Percentiles rank a stretch among this genome's conserved stretches.
phyloP scores from a whole-genome alignment of 2,329 filamentous ascomycete species.

The Blastomyces emzantsi region DNA sequence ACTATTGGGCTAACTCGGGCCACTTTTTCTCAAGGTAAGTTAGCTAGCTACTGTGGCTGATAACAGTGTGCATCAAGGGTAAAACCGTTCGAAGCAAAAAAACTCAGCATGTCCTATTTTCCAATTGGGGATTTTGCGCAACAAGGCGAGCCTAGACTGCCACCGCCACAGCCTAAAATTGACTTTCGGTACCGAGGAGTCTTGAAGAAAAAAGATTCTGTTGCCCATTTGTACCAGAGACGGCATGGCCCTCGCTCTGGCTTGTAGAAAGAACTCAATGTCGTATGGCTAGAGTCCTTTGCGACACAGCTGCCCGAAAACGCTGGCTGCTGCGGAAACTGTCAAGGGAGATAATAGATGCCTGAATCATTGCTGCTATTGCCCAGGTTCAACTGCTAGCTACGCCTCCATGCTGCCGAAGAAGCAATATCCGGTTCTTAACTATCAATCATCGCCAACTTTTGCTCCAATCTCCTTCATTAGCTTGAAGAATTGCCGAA shows the following conservation, averaged over 20 bases:
- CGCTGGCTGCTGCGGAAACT: not conserved
- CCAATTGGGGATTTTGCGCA: not conserved
- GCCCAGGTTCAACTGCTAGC: not conserved
- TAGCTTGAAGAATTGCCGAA: not conserved
- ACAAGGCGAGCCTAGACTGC: not conserved
- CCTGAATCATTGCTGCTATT: not conserved
- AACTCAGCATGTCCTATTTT: not conserved
- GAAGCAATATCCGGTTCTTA: no score
- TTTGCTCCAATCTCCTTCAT: not conserved
- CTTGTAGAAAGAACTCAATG: not conserved
- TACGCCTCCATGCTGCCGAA: no score
- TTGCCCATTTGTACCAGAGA: no score
- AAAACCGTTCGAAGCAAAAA: not conserved
- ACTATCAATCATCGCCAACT: not conserved
- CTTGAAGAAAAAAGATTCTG: no score
- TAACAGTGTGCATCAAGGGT: not conserved
- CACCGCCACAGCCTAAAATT: not conserved
- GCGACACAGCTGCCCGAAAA: not conserved
- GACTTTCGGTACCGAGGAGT: not conserved
- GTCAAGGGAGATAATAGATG: not conserved
- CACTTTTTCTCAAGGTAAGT: not conserved
- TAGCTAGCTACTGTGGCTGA: not conserved
- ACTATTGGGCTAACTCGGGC: not conserved
- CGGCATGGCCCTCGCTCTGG: no score
- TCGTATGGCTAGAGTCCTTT: no score